A percentile compares a stretch with the other conserved stretches of the same genome.
Evolutionary conservation across 2,329 filamentous ascomycete species (phyloP).

Genomic region (Fusarium euwallaceae): DNA sequence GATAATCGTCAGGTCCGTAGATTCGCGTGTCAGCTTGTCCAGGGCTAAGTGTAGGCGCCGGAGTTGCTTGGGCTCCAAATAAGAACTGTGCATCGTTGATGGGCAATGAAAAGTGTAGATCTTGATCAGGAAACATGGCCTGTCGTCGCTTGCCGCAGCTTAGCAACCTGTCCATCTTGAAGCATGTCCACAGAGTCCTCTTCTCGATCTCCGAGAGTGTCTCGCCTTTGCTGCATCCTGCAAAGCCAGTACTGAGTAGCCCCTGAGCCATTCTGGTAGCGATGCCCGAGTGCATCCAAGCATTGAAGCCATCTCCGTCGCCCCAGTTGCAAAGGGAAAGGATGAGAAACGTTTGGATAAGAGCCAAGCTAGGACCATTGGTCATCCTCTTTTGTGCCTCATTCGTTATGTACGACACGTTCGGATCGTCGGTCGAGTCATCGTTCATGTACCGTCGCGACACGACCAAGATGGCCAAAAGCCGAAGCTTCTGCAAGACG

Average conservation of each 20-base stretch:
- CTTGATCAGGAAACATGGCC: conserved; percentile 37
- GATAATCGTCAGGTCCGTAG: conserved; percentile 27
- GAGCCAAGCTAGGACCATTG: conserved; percentile 22
- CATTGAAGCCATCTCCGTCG: conserved; percentile 44
- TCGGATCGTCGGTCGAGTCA: rapidly evolving
- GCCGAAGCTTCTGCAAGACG: conserved; percentile 26
- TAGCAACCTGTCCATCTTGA: conserved; percentile 41
- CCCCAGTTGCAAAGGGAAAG: conserved; percentile 43
- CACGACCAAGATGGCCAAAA: conserved; percentile 31
- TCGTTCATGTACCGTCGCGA: conserved; percentile 28
- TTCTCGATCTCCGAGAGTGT: conserved; percentile 40
- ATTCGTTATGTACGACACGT: conserved; percentile 6
- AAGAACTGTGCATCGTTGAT: conserved; percentile 38
- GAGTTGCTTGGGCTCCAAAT: conserved; percentile 21
- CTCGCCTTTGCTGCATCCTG: conserved; percentile 24
- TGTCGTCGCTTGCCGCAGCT: conserved; percentile 42
- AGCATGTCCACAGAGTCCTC: conserved; percentile 42
- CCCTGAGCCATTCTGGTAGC: conserved; percentile 45
- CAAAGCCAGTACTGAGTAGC: conserved; percentile 34
- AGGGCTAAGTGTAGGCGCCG: not conserved
- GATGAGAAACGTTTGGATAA: conserved; percentile 41
- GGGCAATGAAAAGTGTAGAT: conserved; percentile 30
- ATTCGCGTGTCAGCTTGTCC: not conserved
- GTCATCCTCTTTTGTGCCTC: conserved; percentile 36
- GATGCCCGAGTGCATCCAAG: conserved; percentile 46